Evolutionary conservation across 495 filamentous ascomycete species (phyloP).

Genomic region (Tuber calosporum): DNA sequence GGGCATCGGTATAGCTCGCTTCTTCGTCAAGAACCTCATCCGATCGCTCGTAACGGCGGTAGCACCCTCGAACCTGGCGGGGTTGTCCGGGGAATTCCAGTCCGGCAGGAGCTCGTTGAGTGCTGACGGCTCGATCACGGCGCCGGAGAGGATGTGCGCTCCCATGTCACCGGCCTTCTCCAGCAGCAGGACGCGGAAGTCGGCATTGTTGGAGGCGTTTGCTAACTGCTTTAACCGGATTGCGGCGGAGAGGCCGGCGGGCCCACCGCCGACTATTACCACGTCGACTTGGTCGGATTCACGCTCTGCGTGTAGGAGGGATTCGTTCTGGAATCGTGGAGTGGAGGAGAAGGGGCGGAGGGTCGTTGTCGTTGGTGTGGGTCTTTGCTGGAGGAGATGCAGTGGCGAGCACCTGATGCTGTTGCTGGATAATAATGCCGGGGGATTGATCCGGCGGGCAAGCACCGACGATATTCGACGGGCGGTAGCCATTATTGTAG

Average conservation of each 20-base stretch:
- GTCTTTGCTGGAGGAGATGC: slow-evolving; percentile 11
- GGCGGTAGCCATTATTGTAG: slow-evolving; percentile 28
- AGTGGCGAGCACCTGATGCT: slow-evolving; percentile 9
- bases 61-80: slow-evolving; percentile 69
- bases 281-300: slow-evolving; percentile 93
- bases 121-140: slow-evolving; percentile 84
- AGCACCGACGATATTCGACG: slow-evolving; percentile 29
- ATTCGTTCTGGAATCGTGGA: slow-evolving; percentile 15
- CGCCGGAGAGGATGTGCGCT: slow-evolving; percentile 90
- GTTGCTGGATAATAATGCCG: slow-evolving; percentile 11
- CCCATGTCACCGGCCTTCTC: slow-evolving; percentile 96
- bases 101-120: slow-evolving; percentile 87
- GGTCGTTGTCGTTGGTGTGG: slow-evolving; percentile 3
- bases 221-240: slow-evolving; percentile 94
- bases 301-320: slow-evolving; percentile 44
- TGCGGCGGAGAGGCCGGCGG: slow-evolving; percentile 83
- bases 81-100: slow-evolving; percentile 83
- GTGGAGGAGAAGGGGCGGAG: slow-evolving; percentile 25
- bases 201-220: slow-evolving; percentile 90
- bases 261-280: slow-evolving; percentile 90
- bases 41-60: slow-evolving; percentile 76
- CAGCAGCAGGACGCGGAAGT: slow-evolving; percentile 83
- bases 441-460: slow-evolving; percentile 21
- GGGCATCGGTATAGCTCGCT: slow-evolving; percentile 66
- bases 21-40: slow-evolving; percentile 94